Evolutionary conservation across 2,329 filamentous ascomycete genomes (phyloP), one percentile per base, ranked within the genome.

Genomic region (Waltergamsia citrina): DNA sequence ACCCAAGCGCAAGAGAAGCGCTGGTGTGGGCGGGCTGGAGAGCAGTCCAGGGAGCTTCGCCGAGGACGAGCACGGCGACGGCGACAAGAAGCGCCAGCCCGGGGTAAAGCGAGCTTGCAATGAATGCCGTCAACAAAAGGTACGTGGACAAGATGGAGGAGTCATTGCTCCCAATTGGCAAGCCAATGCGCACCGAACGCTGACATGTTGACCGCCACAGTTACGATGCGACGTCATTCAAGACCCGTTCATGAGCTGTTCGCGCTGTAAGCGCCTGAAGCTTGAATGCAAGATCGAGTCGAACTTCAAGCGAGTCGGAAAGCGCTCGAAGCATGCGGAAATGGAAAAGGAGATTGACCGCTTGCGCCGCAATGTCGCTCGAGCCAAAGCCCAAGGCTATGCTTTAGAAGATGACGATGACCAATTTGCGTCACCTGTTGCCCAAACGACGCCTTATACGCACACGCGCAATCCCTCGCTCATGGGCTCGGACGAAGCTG

Each of bases 211-310:
- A 9, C 38, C 33, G n/a, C n/a, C n/a, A n/a, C 52, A 85, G 83
- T 65, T 90, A 41, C 81, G 83, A 51, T 92, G 85, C 69, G 83
- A 90, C 65, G 84, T 90, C 45, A 67, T 84, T 46, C 82, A 87
- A 59, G 82, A 85, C 19, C 83, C 83, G 14, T 88, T 87, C 55
- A 73, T 77, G 48, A 76, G 75, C 47, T 92, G 85, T 62, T 78
- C 78, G 35, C 72, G 85, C 37, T 92, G 85, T 61, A 74, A 74
- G 52, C 83, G 85, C 48, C 73, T 88, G 50, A 84, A 82, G 57
- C 77, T 90, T 40, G 74, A 80, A 41, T 92, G 85, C 67, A 85
- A 85, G 56, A 90, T 92, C 56, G 83, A 90, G 56, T 84, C 81
- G 49, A 86, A 87, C 57, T 90, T 90, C 62, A 88, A 87, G 68